Evolutionary conservation across 306 rosid species (phyloP).

Genomic region (Calophaca sinica): DNA sequence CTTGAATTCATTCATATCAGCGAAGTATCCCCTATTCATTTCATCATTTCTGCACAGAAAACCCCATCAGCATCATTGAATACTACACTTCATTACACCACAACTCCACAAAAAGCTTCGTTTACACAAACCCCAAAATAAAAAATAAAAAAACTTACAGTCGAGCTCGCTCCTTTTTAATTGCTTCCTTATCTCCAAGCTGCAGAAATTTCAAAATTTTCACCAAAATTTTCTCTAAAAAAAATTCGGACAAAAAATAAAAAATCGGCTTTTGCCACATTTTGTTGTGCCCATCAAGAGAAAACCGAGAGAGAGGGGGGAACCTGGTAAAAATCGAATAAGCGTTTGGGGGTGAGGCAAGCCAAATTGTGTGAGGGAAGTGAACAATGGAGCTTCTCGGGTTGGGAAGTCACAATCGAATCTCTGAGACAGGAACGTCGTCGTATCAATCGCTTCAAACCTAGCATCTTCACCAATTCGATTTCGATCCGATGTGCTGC

Average conservation of each 20-base stretch:
- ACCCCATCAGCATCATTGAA: conserved; percentile 44
- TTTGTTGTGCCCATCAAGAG: conserved; percentile 10
- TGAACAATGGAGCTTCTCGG: conserved; percentile 40
- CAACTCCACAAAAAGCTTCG: conserved; percentile 8
- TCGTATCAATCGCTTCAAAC: conserved; percentile 57
- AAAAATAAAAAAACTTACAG: conserved; percentile 61
- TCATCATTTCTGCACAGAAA: conserved; percentile 86
- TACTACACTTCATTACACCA: conserved; percentile 28
- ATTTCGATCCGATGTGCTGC: conserved; percentile 1
- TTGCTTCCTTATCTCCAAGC: conserved; percentile 72
- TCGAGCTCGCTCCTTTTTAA: conserved; percentile 85
- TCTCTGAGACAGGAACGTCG: conserved; percentile 46
- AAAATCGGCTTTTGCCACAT: neutral
- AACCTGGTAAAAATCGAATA: conserved; percentile 83
- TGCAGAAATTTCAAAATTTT: conserved; percentile 39
- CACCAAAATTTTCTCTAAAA: neutral
- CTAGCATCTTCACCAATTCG: conserved; percentile 51
- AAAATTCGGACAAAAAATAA: neutral
- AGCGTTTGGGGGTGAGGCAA: conserved; percentile 76
- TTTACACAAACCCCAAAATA: neutral
- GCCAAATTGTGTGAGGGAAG: conserved; percentile 63
- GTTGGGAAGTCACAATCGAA: conserved; percentile 47
- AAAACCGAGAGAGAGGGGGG: neutral
- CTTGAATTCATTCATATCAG: conserved; percentile 77
- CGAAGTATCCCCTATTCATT: conserved; percentile 83